Percentiles rank a stretch among this genome's conserved stretches.
These are phyloP conservation scores for Cordyceps fumosorosea DNA, from an alignment of 2,329 filamentous ascomycete genomes.

Conservation along the genomic window DNA sequence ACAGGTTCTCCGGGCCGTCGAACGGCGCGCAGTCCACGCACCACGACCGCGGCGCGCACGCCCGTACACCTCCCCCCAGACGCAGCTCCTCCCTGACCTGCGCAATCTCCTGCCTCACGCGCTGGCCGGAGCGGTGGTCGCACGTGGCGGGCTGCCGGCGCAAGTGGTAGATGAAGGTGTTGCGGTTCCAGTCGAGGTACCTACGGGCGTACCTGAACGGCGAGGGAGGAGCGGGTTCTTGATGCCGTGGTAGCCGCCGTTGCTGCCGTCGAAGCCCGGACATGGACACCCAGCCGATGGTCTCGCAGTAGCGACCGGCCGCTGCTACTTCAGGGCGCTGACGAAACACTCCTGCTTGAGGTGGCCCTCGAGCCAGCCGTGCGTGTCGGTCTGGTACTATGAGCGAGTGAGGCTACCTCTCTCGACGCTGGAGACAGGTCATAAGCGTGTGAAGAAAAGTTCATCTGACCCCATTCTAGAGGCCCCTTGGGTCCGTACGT, in stretches of 20 bases:
- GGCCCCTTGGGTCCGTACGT: constrained; percentile 35
- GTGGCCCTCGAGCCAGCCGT: constrained; percentile 55
- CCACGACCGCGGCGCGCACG: constrained; percentile 53
- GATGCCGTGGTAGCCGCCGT: constrained; percentile 33
- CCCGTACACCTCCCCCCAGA: constrained; percentile 50
- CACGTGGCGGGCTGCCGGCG: constrained; percentile 42
- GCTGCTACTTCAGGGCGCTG: constrained; percentile 43
- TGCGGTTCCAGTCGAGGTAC: constrained; percentile 63
- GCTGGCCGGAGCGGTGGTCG: constrained; percentile 40
- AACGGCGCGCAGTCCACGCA: constrained; percentile 52
- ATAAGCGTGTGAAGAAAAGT: constrained; percentile 49
- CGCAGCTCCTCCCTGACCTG: constrained; percentile 44
- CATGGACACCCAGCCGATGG: constrained; percentile 60
- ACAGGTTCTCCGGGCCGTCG: constrained; percentile 46
- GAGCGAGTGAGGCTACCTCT: too few relatives aligned
- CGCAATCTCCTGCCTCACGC: constrained; percentile 44
- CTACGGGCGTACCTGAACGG: constrained; percentile 47
- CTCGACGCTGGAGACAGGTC: too few relatives aligned
- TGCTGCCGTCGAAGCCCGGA: constrained; percentile 46
- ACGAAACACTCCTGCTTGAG: constrained; percentile 57
- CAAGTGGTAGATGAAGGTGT: constrained; percentile 59
- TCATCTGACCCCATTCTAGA: constrained; percentile 57
- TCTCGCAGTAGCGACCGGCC: constrained; percentile 63
- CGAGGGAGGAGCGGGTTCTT: constrained; percentile 28
- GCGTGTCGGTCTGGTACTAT: constrained; percentile 43